Conservation (phyloP, 164 flowering plant species). For the Piper betle region DNA sequence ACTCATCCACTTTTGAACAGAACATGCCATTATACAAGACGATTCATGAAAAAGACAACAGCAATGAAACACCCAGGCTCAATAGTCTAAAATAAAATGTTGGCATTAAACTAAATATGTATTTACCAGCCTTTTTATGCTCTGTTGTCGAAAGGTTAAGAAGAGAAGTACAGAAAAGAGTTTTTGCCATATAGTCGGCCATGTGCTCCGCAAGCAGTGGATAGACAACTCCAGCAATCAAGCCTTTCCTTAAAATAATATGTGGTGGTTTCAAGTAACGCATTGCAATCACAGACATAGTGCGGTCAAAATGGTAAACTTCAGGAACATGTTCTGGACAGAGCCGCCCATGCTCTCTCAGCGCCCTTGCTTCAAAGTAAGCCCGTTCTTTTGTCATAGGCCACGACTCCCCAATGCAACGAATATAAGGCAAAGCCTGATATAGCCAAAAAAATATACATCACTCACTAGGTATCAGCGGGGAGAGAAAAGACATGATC, state of each 20-base stretch:
- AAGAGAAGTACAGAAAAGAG: constrained; percentile 77
- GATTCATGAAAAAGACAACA: not conserved
- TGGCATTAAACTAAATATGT: not conserved
- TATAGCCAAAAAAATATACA: not conserved
- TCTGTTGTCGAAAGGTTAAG: constrained; percentile 66
- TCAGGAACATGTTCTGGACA: constrained; percentile 87
- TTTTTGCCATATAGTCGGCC: constrained; percentile 68
- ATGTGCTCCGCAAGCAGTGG: constrained; percentile 85
- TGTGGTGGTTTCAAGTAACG: constrained; percentile 94
- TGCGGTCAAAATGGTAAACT: constrained; percentile 84
- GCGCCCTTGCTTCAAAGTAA: constrained; percentile 66
- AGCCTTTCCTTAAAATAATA: constrained; percentile 80
- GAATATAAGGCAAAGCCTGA: constrained; percentile 87
- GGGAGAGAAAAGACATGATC: not conserved
- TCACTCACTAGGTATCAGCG: not conserved
- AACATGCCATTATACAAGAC: not conserved
- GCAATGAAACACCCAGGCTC: not conserved
- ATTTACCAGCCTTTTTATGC: constrained; percentile 65
- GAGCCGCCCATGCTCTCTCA: constrained; percentile 53
- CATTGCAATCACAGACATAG: constrained; percentile 87
- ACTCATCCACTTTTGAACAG: not conserved
- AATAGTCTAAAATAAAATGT: too few relatives aligned
- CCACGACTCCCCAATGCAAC: constrained; percentile 97
- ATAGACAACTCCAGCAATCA: constrained; percentile 80
- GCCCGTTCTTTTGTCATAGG: constrained; percentile 91